These are phyloP conservation scores for Diplodia seriata DNA, from an alignment of 2,329 filamentous ascomycete species.

Conservation along the genomic window DNA sequence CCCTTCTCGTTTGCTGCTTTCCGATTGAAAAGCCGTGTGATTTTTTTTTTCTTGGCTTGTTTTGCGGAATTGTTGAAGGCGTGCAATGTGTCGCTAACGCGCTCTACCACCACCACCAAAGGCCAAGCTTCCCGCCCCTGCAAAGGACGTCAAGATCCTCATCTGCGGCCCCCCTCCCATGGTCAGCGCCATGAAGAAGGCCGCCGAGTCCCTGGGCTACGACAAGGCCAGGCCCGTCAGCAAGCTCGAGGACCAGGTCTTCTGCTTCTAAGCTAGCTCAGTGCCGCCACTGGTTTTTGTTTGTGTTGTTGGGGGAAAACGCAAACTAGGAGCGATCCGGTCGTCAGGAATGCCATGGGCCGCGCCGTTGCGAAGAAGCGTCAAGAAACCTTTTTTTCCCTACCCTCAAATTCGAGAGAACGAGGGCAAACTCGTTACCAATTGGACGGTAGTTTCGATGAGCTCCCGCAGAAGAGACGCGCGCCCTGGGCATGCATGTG, in stretches of 20 bases:
- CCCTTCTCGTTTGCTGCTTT: too few species aligned
- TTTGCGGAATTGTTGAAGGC: neutral
- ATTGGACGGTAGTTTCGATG: too few species aligned
- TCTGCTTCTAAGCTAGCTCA: slow-evolving; percentile 74
- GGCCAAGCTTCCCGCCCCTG: slow-evolving; percentile 82
- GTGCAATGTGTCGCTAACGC: slow-evolving; percentile 35
- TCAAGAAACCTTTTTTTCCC: too few species aligned
- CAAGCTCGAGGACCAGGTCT: slow-evolving; percentile 98
- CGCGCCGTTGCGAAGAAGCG: too few species aligned
- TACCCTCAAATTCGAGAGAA: too few species aligned
- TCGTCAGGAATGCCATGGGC: too few species aligned
- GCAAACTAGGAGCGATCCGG: too few species aligned
- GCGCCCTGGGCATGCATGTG: neutral
- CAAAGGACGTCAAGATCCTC: slow-evolving; percentile 88
- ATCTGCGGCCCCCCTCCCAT: slow-evolving; percentile 96
- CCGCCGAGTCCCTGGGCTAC: slow-evolving; percentile 85
- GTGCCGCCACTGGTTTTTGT: too few species aligned
- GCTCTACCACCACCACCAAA: slow-evolving; percentile 56
- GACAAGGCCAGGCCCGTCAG: slow-evolving; percentile 92
- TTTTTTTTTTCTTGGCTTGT: too few species aligned
- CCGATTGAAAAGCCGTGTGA: too few species aligned
- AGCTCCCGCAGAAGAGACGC: neutral
- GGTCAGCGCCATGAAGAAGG: slow-evolving; percentile 97
- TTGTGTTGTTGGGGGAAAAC: too few species aligned
- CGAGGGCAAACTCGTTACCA: too few species aligned